Conservation (phyloP, 805 yeast genomes). For the Brettanomyces bruxellensis region DNA sequence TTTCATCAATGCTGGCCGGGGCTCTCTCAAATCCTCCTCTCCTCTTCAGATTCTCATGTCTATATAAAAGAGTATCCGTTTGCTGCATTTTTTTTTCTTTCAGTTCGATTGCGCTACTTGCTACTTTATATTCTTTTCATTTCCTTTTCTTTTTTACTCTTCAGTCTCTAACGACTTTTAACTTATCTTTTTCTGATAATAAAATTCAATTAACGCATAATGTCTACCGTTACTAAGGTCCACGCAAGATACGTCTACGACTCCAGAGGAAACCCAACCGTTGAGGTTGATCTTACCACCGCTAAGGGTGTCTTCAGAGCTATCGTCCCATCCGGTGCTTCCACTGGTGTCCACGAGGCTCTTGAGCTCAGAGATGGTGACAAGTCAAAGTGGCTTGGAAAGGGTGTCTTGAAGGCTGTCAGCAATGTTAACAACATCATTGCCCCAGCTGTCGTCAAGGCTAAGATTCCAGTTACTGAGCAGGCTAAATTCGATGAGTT, state of each 20-base stretch:
- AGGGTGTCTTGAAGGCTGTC: constrained; percentile 97
- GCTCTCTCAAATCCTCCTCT: background rate
- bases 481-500: constrained; percentile 84
- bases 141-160: background rate
- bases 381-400: constrained; percentile 96
- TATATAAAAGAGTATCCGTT: background rate
- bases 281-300: constrained; percentile 94
- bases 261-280: constrained; percentile 99
- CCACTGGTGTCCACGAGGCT: constrained; percentile 99
- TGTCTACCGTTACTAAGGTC: constrained; percentile 67
- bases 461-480: constrained; percentile 74
- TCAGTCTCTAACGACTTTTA: constrained; percentile 1
- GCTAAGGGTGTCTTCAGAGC: constrained; percentile 91
- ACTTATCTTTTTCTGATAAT: constrained; percentile 1
- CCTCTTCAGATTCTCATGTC: background rate
- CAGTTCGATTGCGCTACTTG: too few relatives aligned
- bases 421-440: constrained; percentile 89
- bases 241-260: constrained; percentile 97
- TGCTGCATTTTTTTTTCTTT: too few relatives aligned
- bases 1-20: constrained; percentile 10
- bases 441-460: constrained; percentile 87
- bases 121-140: background rate
- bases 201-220: constrained; percentile 4
- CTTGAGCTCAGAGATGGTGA: constrained; percentile 97
- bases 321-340: constrained; percentile 99